Percentiles rank a stretch among this genome's conserved stretches.
phyloP scores from a whole-genome alignment of 371 early-diverging fungal species.

The Zychaea mexicana region DNA sequence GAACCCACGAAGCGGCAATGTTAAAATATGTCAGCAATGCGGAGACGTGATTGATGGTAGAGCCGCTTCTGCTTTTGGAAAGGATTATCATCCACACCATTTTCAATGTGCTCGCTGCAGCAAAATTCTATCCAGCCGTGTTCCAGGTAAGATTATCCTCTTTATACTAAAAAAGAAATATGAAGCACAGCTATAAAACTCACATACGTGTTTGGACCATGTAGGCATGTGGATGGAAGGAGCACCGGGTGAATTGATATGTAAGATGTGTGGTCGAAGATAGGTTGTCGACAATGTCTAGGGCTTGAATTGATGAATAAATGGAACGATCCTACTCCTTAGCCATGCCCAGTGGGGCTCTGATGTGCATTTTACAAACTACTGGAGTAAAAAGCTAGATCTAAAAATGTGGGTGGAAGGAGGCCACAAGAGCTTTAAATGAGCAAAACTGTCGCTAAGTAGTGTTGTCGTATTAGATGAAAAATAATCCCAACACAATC shows the following conservation, averaged over 20 bases:
- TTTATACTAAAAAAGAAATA: neutral
- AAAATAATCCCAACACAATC: too few species aligned
- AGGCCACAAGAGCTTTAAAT: too few species aligned
- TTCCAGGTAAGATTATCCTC: constrained; percentile 38
- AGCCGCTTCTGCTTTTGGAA: constrained; percentile 47
- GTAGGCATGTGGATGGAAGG: constrained; percentile 27
- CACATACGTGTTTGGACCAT: neutral
- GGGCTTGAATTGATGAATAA: too few species aligned
- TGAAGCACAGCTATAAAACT: neutral
- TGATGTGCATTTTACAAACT: too few species aligned
- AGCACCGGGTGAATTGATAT: constrained; percentile 18
- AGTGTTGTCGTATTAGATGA: too few species aligned
- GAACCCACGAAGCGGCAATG: constrained; percentile 5
- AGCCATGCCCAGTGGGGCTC: too few species aligned
- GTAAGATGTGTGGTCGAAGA: constrained; percentile 22
- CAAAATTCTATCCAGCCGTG: constrained; percentile 32
- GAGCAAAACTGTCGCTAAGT: too few species aligned
- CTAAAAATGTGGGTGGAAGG: too few species aligned
- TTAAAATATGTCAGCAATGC: constrained; percentile 38
- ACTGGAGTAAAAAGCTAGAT: too few species aligned
- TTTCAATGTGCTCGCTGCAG: constrained; percentile 56
- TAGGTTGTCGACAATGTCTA: too few species aligned
- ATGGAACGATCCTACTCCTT: too few species aligned
- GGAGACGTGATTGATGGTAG: constrained; percentile 49
- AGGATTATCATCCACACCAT: constrained; percentile 55